These are phyloP conservation scores for Acacia concinna DNA, from an alignment of 331 rosid species.

Conservation along the genomic window DNA sequence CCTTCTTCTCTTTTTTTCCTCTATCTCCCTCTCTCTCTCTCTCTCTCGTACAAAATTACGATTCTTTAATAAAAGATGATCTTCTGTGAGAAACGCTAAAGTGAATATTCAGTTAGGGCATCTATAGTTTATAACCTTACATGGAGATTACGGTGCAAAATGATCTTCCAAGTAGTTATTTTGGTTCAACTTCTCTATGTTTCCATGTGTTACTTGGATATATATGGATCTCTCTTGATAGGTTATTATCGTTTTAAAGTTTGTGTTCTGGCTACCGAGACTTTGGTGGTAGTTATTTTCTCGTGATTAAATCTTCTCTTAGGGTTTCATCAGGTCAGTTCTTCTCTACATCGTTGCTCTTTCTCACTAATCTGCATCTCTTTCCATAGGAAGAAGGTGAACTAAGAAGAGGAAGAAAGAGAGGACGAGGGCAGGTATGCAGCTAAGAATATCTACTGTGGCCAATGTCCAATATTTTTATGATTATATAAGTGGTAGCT, in stretches of 20 bases:
- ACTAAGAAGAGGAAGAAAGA: slow-evolving; percentile 50
- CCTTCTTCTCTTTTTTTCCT: too few relatives aligned
- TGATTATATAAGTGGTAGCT: not conserved
- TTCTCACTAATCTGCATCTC: slow-evolving; percentile 24
- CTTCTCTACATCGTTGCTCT: not conserved
- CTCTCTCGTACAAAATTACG: too few relatives aligned
- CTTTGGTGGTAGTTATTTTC: not conserved
- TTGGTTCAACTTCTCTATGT: not conserved
- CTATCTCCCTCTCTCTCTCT: too few relatives aligned
- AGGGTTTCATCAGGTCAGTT: slow-evolving; percentile 2
- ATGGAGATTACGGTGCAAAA: not conserved
- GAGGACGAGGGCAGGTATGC: slow-evolving; percentile 57
- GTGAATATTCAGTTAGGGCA: too few relatives aligned
- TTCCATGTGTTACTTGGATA: not conserved
- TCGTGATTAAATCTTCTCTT: not conserved
- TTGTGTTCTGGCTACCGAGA: not conserved
- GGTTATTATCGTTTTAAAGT: not conserved
- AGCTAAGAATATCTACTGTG: too few relatives aligned
- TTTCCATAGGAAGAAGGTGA: slow-evolving; percentile 49
- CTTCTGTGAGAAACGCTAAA: too few relatives aligned
- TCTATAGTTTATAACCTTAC: too few relatives aligned
- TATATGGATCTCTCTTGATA: not conserved
- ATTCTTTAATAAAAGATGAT: too few relatives aligned
- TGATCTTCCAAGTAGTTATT: slow-evolving; percentile 5
- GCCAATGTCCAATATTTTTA: too few relatives aligned